phyloP scores from a whole-genome alignment of 2,329 filamentous ascomycete species.

The Pseudodiploospora longispora region DNA sequence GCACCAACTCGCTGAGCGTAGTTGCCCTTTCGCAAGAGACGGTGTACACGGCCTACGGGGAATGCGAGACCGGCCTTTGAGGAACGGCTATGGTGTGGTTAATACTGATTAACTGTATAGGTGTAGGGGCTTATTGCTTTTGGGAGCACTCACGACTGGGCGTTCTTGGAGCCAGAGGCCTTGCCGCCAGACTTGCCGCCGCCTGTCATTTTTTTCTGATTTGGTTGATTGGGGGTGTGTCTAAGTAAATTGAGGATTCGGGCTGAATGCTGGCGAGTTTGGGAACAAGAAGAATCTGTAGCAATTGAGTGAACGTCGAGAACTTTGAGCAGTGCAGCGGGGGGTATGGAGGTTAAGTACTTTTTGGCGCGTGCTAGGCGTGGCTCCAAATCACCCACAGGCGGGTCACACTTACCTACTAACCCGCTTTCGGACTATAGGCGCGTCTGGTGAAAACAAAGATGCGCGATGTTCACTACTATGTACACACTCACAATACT shows the following conservation, averaged over 20 bases:
- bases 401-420: constrained; percentile 2
- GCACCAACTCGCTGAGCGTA: constrained; percentile 99
- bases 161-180: constrained; percentile 97
- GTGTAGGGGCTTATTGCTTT: not conserved
- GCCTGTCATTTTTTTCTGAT: constrained; percentile 30
- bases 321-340: constrained; percentile 32
- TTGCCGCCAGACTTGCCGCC: constrained; percentile 99
- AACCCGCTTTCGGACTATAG: constrained; percentile 22
- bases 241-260: constrained; percentile 17
- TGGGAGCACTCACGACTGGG: constrained; percentile 77
- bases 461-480: too few species aligned
- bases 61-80: constrained; percentile 99
- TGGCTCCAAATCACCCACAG: constrained; percentile 43
- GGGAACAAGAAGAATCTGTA: too few species aligned
- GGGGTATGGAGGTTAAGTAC: constrained; percentile 46
- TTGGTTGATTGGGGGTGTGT: constrained; percentile 9
- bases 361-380: constrained; percentile 40
- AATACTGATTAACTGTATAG: not conserved
- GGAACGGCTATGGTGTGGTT: constrained; percentile 62
- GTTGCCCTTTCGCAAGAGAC: constrained; percentile 98
- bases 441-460: constrained; percentile 20
- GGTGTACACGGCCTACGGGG: constrained; percentile 98
- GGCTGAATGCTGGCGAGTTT: constrained; percentile 16
- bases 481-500: too few species aligned
- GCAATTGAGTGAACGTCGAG: constrained; percentile 27